These are phyloP conservation scores for Russula olivacea DNA, from an alignment of 768 basidiomycete genomes.

Conservation along the genomic window DNA sequence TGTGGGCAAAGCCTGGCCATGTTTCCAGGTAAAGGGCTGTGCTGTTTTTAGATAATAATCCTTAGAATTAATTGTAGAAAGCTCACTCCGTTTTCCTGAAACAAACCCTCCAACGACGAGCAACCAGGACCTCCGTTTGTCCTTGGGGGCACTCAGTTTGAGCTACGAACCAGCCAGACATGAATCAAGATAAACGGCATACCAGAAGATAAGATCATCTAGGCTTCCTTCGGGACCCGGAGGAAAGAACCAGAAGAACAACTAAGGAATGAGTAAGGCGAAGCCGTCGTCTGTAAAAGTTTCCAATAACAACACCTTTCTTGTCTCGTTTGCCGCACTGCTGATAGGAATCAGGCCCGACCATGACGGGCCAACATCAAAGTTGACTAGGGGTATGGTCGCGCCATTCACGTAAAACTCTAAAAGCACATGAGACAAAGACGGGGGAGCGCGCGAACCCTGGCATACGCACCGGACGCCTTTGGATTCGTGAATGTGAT, in stretches of 20 bases:
- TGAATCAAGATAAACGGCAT: neutral
- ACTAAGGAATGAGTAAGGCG: slow-evolving; percentile 33
- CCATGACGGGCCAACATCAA: slow-evolving; percentile 73
- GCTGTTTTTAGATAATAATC: neutral
- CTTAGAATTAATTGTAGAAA: slow-evolving; percentile 12
- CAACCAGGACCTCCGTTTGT: slow-evolving; percentile 80
- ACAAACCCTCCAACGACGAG: slow-evolving; percentile 64
- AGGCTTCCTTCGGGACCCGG: slow-evolving; percentile 65
- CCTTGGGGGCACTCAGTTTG: slow-evolving; percentile 37
- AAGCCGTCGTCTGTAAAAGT: neutral
- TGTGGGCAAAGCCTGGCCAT: slow-evolving; percentile 59
- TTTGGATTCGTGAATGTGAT: slow-evolving; percentile 67
- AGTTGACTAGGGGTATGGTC: slow-evolving; percentile 60
- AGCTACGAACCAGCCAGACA: neutral
- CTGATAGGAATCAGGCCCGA: slow-evolving; percentile 71
- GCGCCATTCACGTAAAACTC: slow-evolving; percentile 69
- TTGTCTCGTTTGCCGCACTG: slow-evolving; percentile 45
- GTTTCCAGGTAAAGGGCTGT: slow-evolving; percentile 60
- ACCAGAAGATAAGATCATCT: slow-evolving; percentile 77
- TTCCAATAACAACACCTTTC: slow-evolving; percentile 45
- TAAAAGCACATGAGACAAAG: slow-evolving; percentile 25
- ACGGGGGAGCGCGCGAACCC: neutral
- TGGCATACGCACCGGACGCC: slow-evolving; percentile 45
- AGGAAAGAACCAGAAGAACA: slow-evolving; percentile 85
- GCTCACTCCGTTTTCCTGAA: slow-evolving; percentile 71